Percentiles rank a stretch among this genome's conserved stretches.
Evolutionary conservation across 345 rosid species (phyloP).

Genomic region (Rhodomyrtus tomentosa): DNA sequence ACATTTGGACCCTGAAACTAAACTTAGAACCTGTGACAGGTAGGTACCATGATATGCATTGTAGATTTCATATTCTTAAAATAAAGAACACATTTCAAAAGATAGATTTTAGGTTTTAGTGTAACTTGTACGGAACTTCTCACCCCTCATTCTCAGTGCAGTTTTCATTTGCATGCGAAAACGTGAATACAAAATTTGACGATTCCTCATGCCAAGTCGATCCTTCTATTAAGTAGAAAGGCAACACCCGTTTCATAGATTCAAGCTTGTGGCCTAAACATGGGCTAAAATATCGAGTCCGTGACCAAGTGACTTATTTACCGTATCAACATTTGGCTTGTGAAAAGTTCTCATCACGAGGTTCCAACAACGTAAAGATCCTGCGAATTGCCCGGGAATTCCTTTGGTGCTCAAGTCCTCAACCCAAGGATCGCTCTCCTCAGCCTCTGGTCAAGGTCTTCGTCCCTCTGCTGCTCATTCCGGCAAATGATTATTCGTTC

Average conservation of each 20-base stretch:
- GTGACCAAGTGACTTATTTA: background rate
- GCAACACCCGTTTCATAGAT: background rate
- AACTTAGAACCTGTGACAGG: accelerated
- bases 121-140: too few relatives aligned
- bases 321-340: background rate
- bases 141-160: background rate
- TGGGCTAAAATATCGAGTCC: background rate
- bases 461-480: background rate
- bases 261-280: background rate
- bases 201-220: background rate
- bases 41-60: too few relatives aligned
- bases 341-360: background rate
- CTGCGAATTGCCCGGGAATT: background rate
- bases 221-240: background rate
- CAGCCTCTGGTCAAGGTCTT: background rate
- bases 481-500: background rate
- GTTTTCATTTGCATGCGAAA: background rate
- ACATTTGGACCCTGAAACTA: too few relatives aligned
- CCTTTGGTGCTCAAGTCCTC: background rate
- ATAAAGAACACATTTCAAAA: too few relatives aligned
- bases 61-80: too few relatives aligned
- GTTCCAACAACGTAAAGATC: background rate
- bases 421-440: background rate
- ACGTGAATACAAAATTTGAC: background rate
- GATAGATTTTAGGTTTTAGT: too few relatives aligned